A percentile compares a stretch with the other conserved stretches of the same genome.
These are phyloP conservation scores for Fusarium lyarnte DNA, from an alignment of 2,329 filamentous ascomycete genomes.

Conservation along the genomic window DNA sequence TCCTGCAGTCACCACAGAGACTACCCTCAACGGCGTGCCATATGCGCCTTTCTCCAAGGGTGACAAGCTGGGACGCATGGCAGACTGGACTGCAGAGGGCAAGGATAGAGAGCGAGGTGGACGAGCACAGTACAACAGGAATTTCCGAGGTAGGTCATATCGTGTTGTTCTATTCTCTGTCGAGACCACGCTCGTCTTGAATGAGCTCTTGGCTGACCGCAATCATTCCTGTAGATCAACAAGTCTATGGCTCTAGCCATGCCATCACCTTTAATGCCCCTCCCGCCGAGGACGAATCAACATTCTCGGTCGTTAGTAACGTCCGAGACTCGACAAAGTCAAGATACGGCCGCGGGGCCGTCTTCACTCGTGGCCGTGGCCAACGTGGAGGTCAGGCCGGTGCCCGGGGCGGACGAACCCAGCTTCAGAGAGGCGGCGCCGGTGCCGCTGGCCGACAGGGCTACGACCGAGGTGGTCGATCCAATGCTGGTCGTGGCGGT, in stretches of 20 bases:
- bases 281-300: constrained; percentile 92
- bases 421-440: constrained; percentile 77
- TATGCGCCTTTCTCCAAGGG: constrained; percentile 99
- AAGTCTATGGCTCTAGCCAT: constrained; percentile 93
- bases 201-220: constrained; percentile 14
- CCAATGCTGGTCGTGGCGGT: constrained; percentile 75
- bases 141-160: constrained; percentile 79
- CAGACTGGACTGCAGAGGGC: constrained; percentile 93
- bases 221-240: constrained; percentile 73
- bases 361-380: constrained; percentile 89
- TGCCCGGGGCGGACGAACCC: constrained; percentile 66
- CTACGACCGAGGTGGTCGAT: constrained; percentile 74
- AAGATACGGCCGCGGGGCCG: constrained; percentile 87
- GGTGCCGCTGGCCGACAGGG: constrained; percentile 68
- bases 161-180: neutral
- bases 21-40: constrained; percentile 91
- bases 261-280: constrained; percentile 90
- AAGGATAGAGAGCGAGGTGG: constrained; percentile 85
- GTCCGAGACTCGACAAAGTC: constrained; percentile 86
- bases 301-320: constrained; percentile 98
- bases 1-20: constrained; percentile 82
- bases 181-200: neutral
- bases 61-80: constrained; percentile 98
- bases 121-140: constrained; percentile 89
- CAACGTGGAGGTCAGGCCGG: constrained; percentile 75